phyloP scores from a whole-genome alignment of 495 filamentous ascomycete genomes.

The Gamarada debralockiae region DNA sequence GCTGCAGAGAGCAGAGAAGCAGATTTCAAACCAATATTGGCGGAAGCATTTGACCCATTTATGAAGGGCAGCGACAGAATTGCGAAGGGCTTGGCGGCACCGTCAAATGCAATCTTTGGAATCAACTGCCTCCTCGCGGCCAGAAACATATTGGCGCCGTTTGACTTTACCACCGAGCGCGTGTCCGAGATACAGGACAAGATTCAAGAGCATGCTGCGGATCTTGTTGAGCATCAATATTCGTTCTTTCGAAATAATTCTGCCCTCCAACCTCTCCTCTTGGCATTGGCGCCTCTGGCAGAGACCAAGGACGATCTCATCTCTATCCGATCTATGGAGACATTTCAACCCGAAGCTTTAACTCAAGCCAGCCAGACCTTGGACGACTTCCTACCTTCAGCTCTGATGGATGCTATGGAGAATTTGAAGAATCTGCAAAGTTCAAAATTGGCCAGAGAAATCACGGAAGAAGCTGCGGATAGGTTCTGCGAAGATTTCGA shows the following conservation, averaged over 20 bases:
- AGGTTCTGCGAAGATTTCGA: conserved; percentile 90
- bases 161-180: conserved; percentile 50
- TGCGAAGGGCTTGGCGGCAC: conserved; percentile 52
- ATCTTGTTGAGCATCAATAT: conserved; percentile 57
- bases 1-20: conserved; percentile 44
- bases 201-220: conserved; percentile 33
- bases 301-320: conserved; percentile 36
- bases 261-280: conserved; percentile 66
- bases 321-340: conserved; percentile 47
- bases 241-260: conserved; percentile 69
- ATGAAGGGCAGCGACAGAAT: conserved; percentile 69
- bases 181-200: conserved; percentile 40
- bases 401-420: conserved; percentile 85
- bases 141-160: conserved; percentile 44
- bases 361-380: conserved; percentile 67
- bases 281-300: conserved; percentile 43
- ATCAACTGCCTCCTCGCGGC: conserved; percentile 74
- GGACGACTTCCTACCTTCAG: conserved; percentile 89
- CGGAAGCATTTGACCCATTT: conserved; percentile 83
- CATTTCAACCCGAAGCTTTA: conserved; percentile 62
- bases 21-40: conserved; percentile 77
- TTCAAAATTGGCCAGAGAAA: conserved; percentile 60
- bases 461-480: conserved; percentile 81
- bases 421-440: conserved; percentile 71
- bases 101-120: conserved; percentile 67